Evolutionary conservation across 2,329 filamentous ascomycete species (phyloP).

Genomic region (Fusarium veterinarium): DNA sequence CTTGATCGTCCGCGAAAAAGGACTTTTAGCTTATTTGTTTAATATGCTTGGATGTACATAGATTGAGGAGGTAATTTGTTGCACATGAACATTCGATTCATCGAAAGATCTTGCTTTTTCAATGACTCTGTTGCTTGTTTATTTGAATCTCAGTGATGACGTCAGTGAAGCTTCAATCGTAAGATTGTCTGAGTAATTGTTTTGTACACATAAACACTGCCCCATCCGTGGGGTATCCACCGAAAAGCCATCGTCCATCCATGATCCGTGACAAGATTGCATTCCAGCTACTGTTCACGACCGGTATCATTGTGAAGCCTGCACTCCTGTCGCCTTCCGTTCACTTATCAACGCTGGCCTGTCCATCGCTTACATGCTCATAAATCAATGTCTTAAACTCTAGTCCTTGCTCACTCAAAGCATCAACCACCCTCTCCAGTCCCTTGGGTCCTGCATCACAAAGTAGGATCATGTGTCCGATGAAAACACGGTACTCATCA

Average conservation of each 20-base stretch:
- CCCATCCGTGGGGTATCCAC: fast-evolving
- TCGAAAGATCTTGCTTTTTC: not conserved
- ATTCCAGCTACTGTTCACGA: not conserved
- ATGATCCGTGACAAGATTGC: not conserved
- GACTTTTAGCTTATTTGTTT: conserved; percentile 25
- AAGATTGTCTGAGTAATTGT: not conserved
- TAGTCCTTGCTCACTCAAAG: not conserved
- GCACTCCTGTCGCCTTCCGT: not conserved
- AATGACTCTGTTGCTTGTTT: no score
- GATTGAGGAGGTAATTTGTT: not conserved
- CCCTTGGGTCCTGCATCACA: not conserved
- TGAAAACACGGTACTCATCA: not conserved
- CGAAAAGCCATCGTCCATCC: fast-evolving
- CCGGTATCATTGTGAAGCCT: not conserved
- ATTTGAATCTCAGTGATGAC: not conserved
- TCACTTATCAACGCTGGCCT: not conserved
- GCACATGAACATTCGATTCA: not conserved
- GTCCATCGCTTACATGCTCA: not conserved
- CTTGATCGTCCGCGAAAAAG: not conserved
- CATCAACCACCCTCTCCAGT: not conserved
- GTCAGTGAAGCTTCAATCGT: not conserved
- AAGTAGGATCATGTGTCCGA: not conserved
- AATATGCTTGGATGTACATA: conserved; percentile 13
- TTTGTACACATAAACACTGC: not conserved
- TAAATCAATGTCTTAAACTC: not conserved